Base-by-base conservation (phyloP, 2,329 filamentous ascomycete genomes). In the Diaporthe batatas region DNA sequence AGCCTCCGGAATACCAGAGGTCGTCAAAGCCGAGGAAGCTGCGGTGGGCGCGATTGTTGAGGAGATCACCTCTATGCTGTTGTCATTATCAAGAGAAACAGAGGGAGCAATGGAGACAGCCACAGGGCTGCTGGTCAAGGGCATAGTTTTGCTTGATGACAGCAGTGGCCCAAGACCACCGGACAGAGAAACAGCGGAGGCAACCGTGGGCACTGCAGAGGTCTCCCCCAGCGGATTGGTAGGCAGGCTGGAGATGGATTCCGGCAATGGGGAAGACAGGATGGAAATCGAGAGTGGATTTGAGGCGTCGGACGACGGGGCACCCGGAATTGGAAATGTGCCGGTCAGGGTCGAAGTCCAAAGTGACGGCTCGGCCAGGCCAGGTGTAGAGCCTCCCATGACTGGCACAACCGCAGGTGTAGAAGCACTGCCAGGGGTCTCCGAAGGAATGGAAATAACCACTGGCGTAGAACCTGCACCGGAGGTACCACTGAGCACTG, bases 21-120 rank as follows among this genome's bases (percentile, higher is more conserved):
- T 74, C n/a, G 73, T 74, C 57, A 74, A 47, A 16, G 54, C 67
- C 12, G 73, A 74, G 21, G 65, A 68, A 6, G 57, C 65, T 70
- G 73, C 73, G 21, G 73, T 74, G 21, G 73, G 73, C 6, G 54
- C 51, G 21, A 74, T 53, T 25, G 67, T 74, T 44, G 65, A 69
- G 7, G 70, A 65, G n/a, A 74, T 64, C 14, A 72, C 65, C 49
- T 72, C 64, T n/a, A 74, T 74, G 42, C 23, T 69, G 6, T 59
- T 57, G 5, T 54, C 42, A 1, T 10, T 49, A 16, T 25, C 54
- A 10, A 44, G 8, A 16, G 25, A 1, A 10, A n/a, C 42, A 3
- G 71, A 44, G 25, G 36, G 10, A n/a, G 6, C 16, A 25, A 23
- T 12, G 54, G 42, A 36, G 34, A 47, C 6, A 11, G 6, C n/a